A percentile compares a stretch with the other conserved stretches of the same genome.
Conservation (phyloP, 495 filamentous ascomycete genomes). For the Aspergillus indologenus region DNA sequence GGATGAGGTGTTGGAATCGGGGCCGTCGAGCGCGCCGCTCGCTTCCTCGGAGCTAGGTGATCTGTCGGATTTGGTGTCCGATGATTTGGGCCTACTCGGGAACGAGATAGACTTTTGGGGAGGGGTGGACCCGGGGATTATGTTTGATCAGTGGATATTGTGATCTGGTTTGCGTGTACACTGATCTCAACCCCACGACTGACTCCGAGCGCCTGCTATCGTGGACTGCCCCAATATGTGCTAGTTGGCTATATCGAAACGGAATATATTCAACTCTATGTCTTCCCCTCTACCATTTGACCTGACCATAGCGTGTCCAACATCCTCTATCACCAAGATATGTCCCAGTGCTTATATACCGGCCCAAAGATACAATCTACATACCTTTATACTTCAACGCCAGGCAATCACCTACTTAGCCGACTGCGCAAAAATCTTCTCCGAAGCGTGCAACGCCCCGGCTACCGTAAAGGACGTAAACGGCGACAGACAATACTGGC, state of each 20-base stretch:
- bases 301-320: no score
- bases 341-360: no score
- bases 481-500: conserved; percentile 51
- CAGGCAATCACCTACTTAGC: conserved; percentile 4
- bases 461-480: conserved; percentile 52
- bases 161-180: conserved; percentile 4
- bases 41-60: no score
- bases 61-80: conserved; percentile 46
- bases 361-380: no score
- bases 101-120: conserved; percentile 27
- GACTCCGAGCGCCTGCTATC: no score
- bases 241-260: background rate
- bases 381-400: conserved; percentile 12
- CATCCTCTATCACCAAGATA: no score
- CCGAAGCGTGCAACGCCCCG: conserved; percentile 48
- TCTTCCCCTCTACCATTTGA: no score
- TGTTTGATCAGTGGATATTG: conserved; percentile 33
- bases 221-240: no score
- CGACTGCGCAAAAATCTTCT: conserved; percentile 12
- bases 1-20: no score
- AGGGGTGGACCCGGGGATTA: conserved; percentile 26
- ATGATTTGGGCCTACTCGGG: conserved; percentile 50
- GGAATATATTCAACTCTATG: no score
- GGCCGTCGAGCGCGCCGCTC: no score
- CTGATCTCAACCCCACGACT: no score